Evolutionary conservation across 208 protist genomes (phyloP).

Genomic region (Leishmania tarentolae): DNA sequence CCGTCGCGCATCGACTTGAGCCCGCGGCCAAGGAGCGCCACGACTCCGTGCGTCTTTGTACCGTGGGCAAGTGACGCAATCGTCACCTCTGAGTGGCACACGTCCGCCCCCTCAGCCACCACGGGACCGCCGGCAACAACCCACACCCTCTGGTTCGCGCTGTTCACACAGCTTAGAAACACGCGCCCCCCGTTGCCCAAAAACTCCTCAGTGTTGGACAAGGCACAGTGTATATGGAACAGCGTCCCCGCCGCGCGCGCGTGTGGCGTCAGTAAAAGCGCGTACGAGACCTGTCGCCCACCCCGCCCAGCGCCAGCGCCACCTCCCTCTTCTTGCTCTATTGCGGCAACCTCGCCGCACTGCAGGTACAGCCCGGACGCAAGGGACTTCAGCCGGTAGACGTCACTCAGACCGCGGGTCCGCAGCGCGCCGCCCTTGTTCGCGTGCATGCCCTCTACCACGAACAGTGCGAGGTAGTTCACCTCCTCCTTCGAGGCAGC

Average conservation of each 20-base stretch:
- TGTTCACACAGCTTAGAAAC: constrained; percentile 42
- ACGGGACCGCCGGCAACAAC: constrained; percentile 38
- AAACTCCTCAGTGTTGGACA: constrained; percentile 25
- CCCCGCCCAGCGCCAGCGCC: not conserved
- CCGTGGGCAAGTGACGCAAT: constrained; percentile 34
- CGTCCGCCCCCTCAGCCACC: constrained; percentile 12
- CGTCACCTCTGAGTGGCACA: constrained; percentile 22
- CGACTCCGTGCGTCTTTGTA: constrained; percentile 20
- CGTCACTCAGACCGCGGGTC: constrained; percentile 17
- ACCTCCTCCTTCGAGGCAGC: constrained; percentile 40
- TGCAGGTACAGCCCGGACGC: constrained; percentile 47
- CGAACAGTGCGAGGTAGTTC: constrained; percentile 51
- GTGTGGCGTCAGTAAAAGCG: constrained; percentile 36
- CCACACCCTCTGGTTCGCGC: constrained; percentile 36
- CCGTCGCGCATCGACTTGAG: constrained; percentile 56
- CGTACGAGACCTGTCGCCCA: constrained; percentile 18
- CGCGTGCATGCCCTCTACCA: constrained; percentile 48
- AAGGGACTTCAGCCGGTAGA: constrained; percentile 50
- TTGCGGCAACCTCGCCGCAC: constrained; percentile 25
- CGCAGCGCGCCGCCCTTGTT: constrained; percentile 51
- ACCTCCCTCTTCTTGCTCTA: constrained; percentile 1
- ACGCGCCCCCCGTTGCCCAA: constrained; percentile 43
- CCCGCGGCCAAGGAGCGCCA: constrained; percentile 26
- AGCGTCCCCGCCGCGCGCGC: constrained; percentile 33
- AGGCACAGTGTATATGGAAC: constrained; percentile 39